Evolutionary conservation across 2,329 filamentous ascomycete genomes (phyloP).

Genomic region (Coleophoma cylindrospora): DNA sequence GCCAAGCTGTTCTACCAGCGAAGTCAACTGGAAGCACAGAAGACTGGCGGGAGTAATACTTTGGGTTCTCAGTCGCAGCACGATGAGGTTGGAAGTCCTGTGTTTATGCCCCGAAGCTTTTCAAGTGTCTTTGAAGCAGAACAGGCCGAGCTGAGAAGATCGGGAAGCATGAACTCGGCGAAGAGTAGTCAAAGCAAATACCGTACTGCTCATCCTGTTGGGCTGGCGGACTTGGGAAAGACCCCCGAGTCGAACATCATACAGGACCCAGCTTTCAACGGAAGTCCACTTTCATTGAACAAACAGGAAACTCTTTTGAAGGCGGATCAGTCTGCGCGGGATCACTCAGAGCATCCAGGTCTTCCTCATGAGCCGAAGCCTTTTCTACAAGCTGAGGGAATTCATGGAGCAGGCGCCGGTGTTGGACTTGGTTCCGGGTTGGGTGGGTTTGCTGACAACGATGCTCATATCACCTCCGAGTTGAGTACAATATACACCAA

Average conservation of each 20-base stretch:
- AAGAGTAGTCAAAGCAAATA: slow-evolving; percentile 20
- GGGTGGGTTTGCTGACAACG: slow-evolving; percentile 62
- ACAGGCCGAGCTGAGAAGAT: slow-evolving; percentile 14
- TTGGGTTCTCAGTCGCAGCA: slow-evolving; percentile 23
- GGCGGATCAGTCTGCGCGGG: slow-evolving; percentile 24
- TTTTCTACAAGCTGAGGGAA: slow-evolving; percentile 43
- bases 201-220: slow-evolving; percentile 18
- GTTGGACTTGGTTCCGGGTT: slow-evolving; percentile 56
- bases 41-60: slow-evolving; percentile 25
- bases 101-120: slow-evolving; percentile 18
- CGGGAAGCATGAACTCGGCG: slow-evolving; percentile 22
- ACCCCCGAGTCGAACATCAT: slow-evolving; percentile 23
- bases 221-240: slow-evolving; percentile 22
- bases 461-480: slow-evolving; percentile 78
- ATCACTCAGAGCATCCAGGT: slow-evolving; percentile 43
- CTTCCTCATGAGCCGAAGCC: slow-evolving; percentile 52
- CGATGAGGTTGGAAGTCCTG: slow-evolving; percentile 22
- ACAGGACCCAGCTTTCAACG: slow-evolving; percentile 19
- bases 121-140: slow-evolving; percentile 18
- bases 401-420: slow-evolving; percentile 52
- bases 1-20: slow-evolving; percentile 95
- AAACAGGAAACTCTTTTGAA: slow-evolving; percentile 17
- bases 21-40: slow-evolving; percentile 56
- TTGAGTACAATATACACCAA: slow-evolving; percentile 82
- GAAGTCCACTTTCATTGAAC: slow-evolving; percentile 10